Evolutionary conservation across 202 grass and related monocot genomes (phyloP).

Genomic region (Setaria viridis): DNA sequence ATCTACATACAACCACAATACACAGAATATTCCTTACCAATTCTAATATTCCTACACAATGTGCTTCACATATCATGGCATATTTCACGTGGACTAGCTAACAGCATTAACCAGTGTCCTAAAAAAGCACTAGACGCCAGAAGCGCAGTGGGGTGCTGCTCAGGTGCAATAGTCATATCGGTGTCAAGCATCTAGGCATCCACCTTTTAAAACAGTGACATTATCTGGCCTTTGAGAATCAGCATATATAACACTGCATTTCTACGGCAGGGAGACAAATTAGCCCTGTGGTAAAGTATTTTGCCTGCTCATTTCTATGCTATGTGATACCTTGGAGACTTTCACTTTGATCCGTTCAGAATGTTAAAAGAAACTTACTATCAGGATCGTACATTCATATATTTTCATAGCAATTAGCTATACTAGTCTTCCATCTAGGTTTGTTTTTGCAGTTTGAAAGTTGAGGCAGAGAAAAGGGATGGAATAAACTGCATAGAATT

Average conservation of each 20-base stretch:
- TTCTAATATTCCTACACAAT: neutral
- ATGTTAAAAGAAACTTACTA: neutral
- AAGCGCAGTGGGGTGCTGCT: neutral
- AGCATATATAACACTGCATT: neutral
- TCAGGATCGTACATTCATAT: neutral
- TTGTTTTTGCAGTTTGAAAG: slow-evolving; percentile 4
- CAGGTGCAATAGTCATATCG: neutral
- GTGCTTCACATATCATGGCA: neutral
- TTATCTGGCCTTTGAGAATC: neutral
- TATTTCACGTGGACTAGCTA: neutral
- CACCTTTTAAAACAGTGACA: neutral
- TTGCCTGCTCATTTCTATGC: neutral
- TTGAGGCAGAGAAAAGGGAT: neutral
- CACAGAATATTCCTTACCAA: neutral
- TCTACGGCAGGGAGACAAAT: neutral
- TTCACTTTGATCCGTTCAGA: neutral
- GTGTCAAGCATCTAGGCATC: neutral
- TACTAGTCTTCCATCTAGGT: neutral
- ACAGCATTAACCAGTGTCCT: neutral
- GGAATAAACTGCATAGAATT: neutral
- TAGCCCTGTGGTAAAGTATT: neutral
- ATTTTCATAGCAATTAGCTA: neutral
- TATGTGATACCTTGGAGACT: neutral
- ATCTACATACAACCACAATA: neutral
- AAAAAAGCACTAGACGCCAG: neutral